phyloP scores from a whole-genome alignment of 2,329 filamentous ascomycete genomes.

The Botrytis elliptica region DNA sequence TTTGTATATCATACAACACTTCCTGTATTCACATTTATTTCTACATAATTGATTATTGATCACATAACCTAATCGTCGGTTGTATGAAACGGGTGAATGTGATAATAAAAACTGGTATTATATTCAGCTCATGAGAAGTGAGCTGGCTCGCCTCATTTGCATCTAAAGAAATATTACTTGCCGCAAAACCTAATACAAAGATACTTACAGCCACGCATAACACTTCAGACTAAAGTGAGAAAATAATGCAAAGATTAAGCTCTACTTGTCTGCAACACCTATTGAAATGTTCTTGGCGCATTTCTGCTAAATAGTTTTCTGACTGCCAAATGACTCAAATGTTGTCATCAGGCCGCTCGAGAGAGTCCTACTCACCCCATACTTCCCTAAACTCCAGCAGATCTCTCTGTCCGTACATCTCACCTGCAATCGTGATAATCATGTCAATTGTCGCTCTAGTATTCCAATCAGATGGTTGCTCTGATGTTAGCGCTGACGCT shows the following conservation, averaged over 20 bases:
- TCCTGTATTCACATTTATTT: neutral
- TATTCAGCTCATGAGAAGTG: neutral
- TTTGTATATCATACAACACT: neutral
- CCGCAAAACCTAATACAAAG: neutral
- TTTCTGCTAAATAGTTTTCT: neutral
- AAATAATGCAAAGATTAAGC: neutral
- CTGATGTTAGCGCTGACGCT: neutral
- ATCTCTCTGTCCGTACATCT: conserved; percentile 87
- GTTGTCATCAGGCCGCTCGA: neutral
- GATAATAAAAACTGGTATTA: neutral
- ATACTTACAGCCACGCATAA: conserved; percentile 3
- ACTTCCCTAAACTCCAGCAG: conserved; percentile 70
- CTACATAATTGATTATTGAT: neutral
- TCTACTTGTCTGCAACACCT: neutral
- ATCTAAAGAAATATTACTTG: conserved; percentile 9
- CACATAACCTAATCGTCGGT: neutral
- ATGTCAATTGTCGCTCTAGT: conserved; percentile 76
- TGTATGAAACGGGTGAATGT: neutral
- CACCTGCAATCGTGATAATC: conserved; percentile 84
- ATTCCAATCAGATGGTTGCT: conserved; percentile 40
- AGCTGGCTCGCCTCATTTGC: neutral
- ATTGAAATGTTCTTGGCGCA: neutral
- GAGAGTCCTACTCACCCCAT: conserved; percentile 41
- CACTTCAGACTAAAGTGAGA: neutral
- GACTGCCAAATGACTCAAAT: neutral